phyloP scores from a whole-genome alignment of 192 early-diverging fungal genomes.

The Umbelopsis ramanniana region DNA sequence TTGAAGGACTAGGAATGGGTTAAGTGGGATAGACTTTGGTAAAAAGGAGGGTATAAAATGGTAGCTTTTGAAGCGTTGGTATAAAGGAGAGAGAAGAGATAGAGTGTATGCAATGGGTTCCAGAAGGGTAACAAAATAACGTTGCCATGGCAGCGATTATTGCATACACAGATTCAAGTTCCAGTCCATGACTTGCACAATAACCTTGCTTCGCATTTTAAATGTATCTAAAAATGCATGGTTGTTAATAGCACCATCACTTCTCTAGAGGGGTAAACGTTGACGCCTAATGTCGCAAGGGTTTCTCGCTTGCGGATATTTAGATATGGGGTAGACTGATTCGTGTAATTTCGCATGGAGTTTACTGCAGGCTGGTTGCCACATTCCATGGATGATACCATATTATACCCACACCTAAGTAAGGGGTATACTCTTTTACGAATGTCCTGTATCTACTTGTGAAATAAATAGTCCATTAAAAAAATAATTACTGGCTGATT shows the following conservation, averaged over 20 bases:
- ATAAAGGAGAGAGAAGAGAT: slow-evolving; percentile 17
- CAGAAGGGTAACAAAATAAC: not conserved
- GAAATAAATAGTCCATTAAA: not conserved
- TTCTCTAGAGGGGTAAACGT: not conserved
- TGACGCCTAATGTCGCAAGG: too few relatives aligned
- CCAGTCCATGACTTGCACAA: too few relatives aligned
- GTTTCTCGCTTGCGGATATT: too few relatives aligned
- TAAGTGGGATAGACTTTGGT: not conserved
- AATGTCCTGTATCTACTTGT: too few relatives aligned
- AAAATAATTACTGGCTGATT: not conserved
- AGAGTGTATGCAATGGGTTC: not conserved
- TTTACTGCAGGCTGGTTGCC: not conserved
- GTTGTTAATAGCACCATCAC: slow-evolving; percentile 21
- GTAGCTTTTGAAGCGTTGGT: not conserved
- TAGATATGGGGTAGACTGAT: too few relatives aligned
- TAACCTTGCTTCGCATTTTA: slow-evolving; percentile 11
- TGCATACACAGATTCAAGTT: too few relatives aligned
- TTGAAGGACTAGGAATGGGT: not conserved
- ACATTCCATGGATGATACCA: not conserved
- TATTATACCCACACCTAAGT: too few relatives aligned
- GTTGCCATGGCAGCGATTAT: too few relatives aligned
- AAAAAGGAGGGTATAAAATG: not conserved
- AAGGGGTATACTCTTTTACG: too few relatives aligned
- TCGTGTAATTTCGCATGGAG: not conserved
- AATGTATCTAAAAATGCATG: slow-evolving; percentile 24